Base-by-base conservation (phyloP, 2,329 filamentous ascomycete genomes). In the Penicillium sumatraense region DNA sequence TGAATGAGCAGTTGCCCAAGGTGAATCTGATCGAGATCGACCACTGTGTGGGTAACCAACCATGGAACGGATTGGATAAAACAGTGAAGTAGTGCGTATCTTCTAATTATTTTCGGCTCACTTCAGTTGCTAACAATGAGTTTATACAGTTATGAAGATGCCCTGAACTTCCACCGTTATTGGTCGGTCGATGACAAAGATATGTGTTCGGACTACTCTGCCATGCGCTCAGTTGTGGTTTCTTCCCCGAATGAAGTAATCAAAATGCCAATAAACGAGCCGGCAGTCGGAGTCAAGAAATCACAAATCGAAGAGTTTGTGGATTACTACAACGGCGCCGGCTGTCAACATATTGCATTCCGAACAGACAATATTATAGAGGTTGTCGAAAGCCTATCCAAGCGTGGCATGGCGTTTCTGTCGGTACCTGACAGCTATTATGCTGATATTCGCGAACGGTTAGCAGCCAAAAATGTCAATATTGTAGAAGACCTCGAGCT, bases 261-360 rank as follows among this genome's bases (percentile, higher is more conserved):
- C 76, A 96, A 96, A 80, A 96, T 96, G 90, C 92, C 92, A 64
- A 92, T 96, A 82, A 96, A 96, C 79, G 91, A 96, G 79, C 92
- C 92, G 1, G 92, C 92, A 0, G 76, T 81, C 0, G 92, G 91
- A 49, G 91, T 92, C 79, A 92, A 89, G 77, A 90, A 89, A 75
- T 89, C 86, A 3, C 92, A 96, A 77, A 96, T 96, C 61, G 91
- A 96, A 75, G 92, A 96, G 78, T 91, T 86, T 70, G 86, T 96
- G 61, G 81, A 89, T 68, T 96, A 93, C 81, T 95, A 96, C 79
- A 84, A 87, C 38, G 91, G 91, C 1, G 78, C 91, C 0, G 92
- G 91, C 33, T 89, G 96, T 0, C 92, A 96, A 79, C 92, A 96
- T 77, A 92, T 96, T 64, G 92, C 91, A 10, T 84, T 96, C 23